These are phyloP conservation scores for Podospora anserina DNA, from an alignment of 495 filamentous ascomycete species.

Conservation along the genomic window DNA sequence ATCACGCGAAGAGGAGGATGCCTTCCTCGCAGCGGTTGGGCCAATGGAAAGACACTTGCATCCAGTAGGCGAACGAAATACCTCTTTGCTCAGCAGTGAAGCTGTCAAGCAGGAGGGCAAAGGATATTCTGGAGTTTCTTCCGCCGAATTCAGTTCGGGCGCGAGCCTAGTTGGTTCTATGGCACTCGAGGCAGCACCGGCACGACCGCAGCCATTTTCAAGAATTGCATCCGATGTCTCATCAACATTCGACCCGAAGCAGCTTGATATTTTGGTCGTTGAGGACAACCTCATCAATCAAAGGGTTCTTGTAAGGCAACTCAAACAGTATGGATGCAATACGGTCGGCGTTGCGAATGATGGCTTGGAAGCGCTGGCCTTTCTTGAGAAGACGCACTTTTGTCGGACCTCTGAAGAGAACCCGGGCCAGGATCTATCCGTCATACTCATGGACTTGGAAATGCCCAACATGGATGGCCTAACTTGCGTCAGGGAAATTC, in stretches of 20 bases:
- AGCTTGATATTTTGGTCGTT: conserved; percentile 53
- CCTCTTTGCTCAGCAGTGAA: not conserved
- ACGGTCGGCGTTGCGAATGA: conserved; percentile 62
- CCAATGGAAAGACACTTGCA: not conserved
- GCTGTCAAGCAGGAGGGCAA: not conserved
- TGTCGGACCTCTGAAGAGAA: conserved; percentile 1
- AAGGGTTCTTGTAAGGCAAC: conserved; percentile 58
- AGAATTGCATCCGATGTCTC: conserved; percentile 4
- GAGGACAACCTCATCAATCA: conserved; percentile 75
- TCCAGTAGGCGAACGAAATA: not conserved
- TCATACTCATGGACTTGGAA: conserved; percentile 73
- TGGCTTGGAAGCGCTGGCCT: conserved; percentile 63
- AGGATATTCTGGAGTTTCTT: not conserved
- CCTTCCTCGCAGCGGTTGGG: not conserved
- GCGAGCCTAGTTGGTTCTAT: not conserved
- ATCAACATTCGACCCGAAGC: conserved; percentile 7
- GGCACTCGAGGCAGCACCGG: not conserved
- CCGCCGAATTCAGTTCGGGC: not conserved
- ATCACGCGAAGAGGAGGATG: not conserved
- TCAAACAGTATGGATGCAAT: conserved; percentile 55
- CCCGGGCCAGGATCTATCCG: conserved; percentile 30
- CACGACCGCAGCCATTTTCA: not conserved
- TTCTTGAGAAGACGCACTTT: conserved; percentile 31
- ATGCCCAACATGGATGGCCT: conserved; percentile 80
- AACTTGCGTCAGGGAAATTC: conserved; percentile 60